phyloP scores from a whole-genome alignment of 139 green algal genomes.

The Chlorella sp. region DNA sequence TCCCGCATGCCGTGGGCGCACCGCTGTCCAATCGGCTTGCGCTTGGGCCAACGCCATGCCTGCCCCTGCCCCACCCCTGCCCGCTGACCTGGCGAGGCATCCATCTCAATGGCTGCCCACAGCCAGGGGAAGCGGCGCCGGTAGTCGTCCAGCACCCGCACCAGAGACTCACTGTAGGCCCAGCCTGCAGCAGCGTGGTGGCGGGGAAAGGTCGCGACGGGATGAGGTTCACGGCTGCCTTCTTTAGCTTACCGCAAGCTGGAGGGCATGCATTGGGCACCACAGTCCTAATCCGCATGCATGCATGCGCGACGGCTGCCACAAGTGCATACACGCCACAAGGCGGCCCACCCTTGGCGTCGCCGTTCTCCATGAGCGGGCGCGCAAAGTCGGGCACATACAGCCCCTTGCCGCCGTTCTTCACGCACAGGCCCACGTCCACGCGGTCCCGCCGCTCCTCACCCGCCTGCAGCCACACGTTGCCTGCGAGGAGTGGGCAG shows the following conservation, averaged over 20 bases:
- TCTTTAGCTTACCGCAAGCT: no score
- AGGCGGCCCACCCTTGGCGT: conserved; percentile 7
- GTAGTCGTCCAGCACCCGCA: conserved; percentile 70
- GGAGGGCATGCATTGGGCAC: no score
- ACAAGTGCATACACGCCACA: background rate
- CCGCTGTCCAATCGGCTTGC: background rate
- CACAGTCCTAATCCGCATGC: no score
- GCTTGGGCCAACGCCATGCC: background rate
- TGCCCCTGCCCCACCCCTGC: background rate
- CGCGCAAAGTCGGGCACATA: conserved; percentile 77
- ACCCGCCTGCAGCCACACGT: conserved; percentile 64
- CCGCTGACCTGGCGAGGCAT: conserved; percentile 4
- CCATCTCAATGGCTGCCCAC: conserved; percentile 46
- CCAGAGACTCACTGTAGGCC: conserved; percentile 71
- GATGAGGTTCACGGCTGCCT: no score
- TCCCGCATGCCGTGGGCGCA: no score
- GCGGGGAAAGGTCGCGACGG: no score
- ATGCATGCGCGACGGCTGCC: background rate
- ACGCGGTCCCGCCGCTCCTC: conserved; percentile 59
- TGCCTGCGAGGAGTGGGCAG: conserved; percentile 41
- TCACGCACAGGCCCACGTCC: conserved; percentile 87
- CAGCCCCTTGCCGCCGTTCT: conserved; percentile 63
- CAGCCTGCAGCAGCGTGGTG: conserved; percentile 65
- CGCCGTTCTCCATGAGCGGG: conserved; percentile 12
- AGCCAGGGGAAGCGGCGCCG: conserved; percentile 62